Conservation (phyloP, 2,329 filamentous ascomycete species). For the Verticillium klebahnii region DNA sequence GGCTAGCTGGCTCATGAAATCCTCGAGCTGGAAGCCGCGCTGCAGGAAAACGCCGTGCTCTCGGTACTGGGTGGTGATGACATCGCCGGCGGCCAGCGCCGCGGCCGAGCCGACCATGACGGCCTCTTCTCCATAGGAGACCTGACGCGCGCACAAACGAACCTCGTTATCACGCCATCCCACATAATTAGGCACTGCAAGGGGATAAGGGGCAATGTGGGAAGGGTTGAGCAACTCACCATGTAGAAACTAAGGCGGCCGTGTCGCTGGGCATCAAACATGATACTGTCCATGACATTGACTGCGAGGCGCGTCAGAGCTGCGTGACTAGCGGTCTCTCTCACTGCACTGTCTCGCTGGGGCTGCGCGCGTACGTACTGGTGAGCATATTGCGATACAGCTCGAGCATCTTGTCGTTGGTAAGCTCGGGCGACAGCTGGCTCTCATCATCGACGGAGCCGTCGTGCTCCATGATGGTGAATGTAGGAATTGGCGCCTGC, state of each 20-base stretch:
- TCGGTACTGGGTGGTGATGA: conserved; percentile 91
- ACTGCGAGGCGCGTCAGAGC: too few relatives aligned
- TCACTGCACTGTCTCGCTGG: too few relatives aligned
- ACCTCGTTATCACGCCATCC: too few relatives aligned
- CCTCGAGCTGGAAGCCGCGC: conserved; percentile 76
- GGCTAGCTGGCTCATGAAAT: conserved; percentile 96
- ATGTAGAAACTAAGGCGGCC: conserved; percentile 96
- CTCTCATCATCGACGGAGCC: conserved; percentile 74
- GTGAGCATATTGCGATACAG: conserved; percentile 63
- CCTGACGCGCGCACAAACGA: too few relatives aligned
- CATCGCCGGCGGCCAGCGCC: conserved; percentile 76
- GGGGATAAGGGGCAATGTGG: too few relatives aligned
- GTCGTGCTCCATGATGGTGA: conserved; percentile 83
- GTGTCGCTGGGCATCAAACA: conserved; percentile 96
- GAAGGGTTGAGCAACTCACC: too few relatives aligned
- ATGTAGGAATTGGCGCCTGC: too few relatives aligned
- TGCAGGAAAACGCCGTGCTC: conserved; percentile 90
- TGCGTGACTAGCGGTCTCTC: too few relatives aligned
- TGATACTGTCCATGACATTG: conserved; percentile 90
- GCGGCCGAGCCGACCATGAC: conserved; percentile 86
- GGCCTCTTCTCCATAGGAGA: conserved; percentile 91
- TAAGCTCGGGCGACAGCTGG: conserved; percentile 64
- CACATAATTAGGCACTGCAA: too few relatives aligned
- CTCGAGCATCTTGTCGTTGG: conserved; percentile 55
- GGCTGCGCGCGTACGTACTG: too few relatives aligned